Evolutionary conservation across 1,139 yeast species (phyloP), one percentile per base, ranked within the genome.

Genomic region (Trichomonascaceae sp.): DNA sequence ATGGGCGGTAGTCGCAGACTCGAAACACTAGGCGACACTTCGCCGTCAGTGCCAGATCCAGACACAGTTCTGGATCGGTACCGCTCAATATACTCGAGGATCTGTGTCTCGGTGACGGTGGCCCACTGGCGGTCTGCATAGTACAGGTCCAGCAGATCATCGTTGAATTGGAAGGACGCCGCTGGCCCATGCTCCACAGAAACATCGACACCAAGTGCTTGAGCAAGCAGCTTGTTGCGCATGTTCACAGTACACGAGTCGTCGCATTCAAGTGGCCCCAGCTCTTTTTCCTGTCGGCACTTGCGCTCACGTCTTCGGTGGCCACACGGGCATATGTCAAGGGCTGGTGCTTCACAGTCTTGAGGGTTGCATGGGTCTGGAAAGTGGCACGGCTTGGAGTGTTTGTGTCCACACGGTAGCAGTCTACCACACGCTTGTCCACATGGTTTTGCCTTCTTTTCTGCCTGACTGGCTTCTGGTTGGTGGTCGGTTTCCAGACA

Each of bases 1-100:
- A 85, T 82, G 13, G 87, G 76, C 15, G 76, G 74, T 56, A 85
- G 81, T 50, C 74, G 75, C 42, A 69, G 59, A 0, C 67, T 53
- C 17, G 57, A 54, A 34, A 57, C 55, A 14, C 50, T 50, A 2
- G 57, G 46, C n/a, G n/a, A n/a, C n/a, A n/a, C n/a, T 26, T 46
- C 43, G 31, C 45, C 55, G n/a, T 29, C 17, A n/a, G 33, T 54
- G 17, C 61, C 58, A n/a, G n/a, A n/a, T n/a, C n/a, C n/a, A n/a
- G n/a, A n/a, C n/a, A n/a, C n/a, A n/a, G n/a, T n/a, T n/a, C n/a
- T n/a, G n/a, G n/a, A n/a, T 20, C 11, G 6, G 23, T 20, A 6
- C 11, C 11, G 23, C 5, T 49, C 47, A 29, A 76, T 62, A 39
- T 82, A 71, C 5, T 62, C 56, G 14, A 65, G 56, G 30, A 82